A percentile compares a stretch with the other conserved stretches of the same genome.
Conservation (phyloP, 441 rosid genomes). For the Aquilaria agallochum region DNA sequence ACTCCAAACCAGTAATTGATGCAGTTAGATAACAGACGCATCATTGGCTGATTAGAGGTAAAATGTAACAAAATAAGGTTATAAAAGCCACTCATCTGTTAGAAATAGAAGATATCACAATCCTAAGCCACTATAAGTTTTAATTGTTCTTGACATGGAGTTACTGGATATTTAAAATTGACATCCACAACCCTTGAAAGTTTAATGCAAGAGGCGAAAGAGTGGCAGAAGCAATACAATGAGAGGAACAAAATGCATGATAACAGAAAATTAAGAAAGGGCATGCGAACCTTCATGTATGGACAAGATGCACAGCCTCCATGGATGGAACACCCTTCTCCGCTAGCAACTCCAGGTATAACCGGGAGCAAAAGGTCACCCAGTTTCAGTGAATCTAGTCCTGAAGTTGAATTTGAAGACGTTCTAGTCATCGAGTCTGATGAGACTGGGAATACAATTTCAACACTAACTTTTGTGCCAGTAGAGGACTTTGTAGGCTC, state of each 20-base stretch:
- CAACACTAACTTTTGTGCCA: conserved; percentile 57
- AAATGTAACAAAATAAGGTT: too few species aligned
- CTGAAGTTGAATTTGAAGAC: conserved; percentile 36
- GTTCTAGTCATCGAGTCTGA: conserved; percentile 76
- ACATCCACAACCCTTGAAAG: too few species aligned
- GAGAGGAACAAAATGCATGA: background rate
- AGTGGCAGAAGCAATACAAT: background rate
- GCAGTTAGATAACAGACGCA: too few species aligned
- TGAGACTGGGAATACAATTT: conserved; percentile 92
- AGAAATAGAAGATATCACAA: too few species aligned
- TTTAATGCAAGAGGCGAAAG: background rate
- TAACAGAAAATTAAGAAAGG: background rate
- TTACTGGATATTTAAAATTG: too few species aligned
- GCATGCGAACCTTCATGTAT: conserved; percentile 78
- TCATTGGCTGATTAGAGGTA: too few species aligned
- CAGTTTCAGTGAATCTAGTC: conserved; percentile 27
- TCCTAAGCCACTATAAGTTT: too few species aligned
- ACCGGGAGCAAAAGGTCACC: conserved; percentile 58
- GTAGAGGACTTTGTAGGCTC: conserved; percentile 36
- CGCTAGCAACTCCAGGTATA: conserved; percentile 89
- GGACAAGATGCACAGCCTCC: conserved; percentile 99
- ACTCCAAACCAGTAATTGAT: too few species aligned
- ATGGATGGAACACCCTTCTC: conserved; percentile 93
- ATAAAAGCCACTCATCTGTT: too few species aligned
- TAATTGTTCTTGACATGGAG: too few species aligned